Percentiles rank a stretch among this genome's conserved stretches.
phyloP scores from a whole-genome alignment of 805 yeast genomes.

The Clavispora carvajalis region DNA sequence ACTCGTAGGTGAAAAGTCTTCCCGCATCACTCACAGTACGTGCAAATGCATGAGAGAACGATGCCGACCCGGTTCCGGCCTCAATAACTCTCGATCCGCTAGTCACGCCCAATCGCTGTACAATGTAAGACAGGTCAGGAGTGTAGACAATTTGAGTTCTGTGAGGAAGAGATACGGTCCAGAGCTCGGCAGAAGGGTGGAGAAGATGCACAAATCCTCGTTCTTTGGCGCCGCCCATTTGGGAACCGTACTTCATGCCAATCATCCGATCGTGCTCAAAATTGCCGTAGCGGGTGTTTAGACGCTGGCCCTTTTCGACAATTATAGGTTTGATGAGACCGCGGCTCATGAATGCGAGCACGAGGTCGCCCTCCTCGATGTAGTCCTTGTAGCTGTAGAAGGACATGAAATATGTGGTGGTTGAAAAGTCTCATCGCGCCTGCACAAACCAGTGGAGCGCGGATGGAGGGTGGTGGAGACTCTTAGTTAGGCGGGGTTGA shows the following conservation, averaged over 20 bases:
- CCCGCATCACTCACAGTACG: constrained; percentile 66
- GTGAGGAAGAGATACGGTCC: constrained; percentile 96
- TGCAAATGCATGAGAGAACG: constrained; percentile 88
- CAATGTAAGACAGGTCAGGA: constrained; percentile 88
- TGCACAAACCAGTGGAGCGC: constrained; percentile 1
- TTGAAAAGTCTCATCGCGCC: constrained; percentile 4
- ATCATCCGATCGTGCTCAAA: constrained; percentile 84
- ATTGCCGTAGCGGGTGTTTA: constrained; percentile 86
- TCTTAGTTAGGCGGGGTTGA: too few species aligned
- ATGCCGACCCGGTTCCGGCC: constrained; percentile 98
- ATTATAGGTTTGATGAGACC: constrained; percentile 71
- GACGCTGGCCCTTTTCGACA: constrained; percentile 50
- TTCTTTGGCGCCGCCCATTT: constrained; percentile 69
- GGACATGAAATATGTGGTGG: constrained; percentile 27
- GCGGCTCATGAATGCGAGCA: constrained; percentile 79
- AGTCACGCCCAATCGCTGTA: constrained; percentile 70
- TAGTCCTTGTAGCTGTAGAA: constrained; percentile 56
- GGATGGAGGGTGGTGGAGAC: too few species aligned
- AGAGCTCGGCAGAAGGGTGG: constrained; percentile 90
- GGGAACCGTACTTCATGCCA: constrained; percentile 78
- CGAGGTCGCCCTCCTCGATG: constrained; percentile 85
- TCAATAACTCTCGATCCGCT: constrained; percentile 81
- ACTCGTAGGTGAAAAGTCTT: constrained; percentile 77
- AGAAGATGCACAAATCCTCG: constrained; percentile 81
- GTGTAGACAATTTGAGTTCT: constrained; percentile 97